These are phyloP conservation scores for Heliamphora pulchella DNA, from an alignment of 179 eudicot genomes.

Conservation along the genomic window DNA sequence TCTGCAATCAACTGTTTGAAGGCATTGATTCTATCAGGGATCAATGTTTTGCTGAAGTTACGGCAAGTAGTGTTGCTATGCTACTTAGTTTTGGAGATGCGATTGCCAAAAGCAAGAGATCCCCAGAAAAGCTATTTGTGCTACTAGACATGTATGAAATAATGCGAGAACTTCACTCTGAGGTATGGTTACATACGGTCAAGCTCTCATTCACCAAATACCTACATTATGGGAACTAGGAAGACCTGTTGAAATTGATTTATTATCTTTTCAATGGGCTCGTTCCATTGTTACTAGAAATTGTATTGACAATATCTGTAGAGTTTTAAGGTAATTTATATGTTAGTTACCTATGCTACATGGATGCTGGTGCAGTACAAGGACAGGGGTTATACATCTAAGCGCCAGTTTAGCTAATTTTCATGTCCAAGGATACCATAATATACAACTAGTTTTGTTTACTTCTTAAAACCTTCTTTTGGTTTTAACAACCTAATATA, in stretches of 20 bases:
- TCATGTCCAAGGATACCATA: not conserved
- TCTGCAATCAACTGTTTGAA: conserved; percentile 88
- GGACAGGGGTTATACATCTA: not conserved
- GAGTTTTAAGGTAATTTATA: not conserved
- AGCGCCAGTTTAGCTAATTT: not conserved
- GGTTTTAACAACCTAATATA: not conserved
- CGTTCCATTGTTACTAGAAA: not conserved
- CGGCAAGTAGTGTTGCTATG: conserved; percentile 77
- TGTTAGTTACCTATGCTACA: not conserved
- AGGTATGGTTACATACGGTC: conserved; percentile 37
- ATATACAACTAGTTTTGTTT: not conserved
- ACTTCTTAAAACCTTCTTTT: not conserved
- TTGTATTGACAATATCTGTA: not conserved
- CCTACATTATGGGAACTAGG: not conserved
- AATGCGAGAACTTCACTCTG: conserved; percentile 90
- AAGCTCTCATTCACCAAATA: not conserved
- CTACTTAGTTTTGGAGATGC: conserved; percentile 96
- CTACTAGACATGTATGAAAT: conserved; percentile 97
- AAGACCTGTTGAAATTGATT: not conserved
- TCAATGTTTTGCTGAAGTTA: conserved; percentile 91
- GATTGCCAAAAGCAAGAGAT: conserved; percentile 93
- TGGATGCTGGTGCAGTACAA: not conserved
- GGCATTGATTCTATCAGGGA: conserved; percentile 74
- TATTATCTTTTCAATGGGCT: not conserved
- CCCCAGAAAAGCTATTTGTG: conserved; percentile 93